Evolutionary conservation across 345 rosid species (phyloP), one percentile per base, ranked within the genome.

Genomic region (Arabidopsis suecica): DNA sequence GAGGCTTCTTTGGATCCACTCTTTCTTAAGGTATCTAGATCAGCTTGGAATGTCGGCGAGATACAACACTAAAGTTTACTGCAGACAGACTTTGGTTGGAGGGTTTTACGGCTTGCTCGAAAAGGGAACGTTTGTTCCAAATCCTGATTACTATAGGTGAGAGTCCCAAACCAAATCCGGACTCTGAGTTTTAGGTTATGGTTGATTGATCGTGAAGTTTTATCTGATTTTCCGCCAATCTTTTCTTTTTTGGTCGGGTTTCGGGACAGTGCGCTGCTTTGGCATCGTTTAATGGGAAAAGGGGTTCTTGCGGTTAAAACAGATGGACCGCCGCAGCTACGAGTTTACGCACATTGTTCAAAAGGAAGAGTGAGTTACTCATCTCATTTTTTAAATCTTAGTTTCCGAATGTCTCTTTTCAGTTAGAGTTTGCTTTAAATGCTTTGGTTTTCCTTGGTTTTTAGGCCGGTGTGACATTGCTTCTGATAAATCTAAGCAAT

Each of bases 281-380:
- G 99, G 99, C 97, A 93, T 82, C 96, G 84, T 42, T 89, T 95
- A 38, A 95, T 95, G 97, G 99, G 99, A 6, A 95, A 83, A 83
- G 88, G 86, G 0, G 98, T 91, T 70, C 87, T 95, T 65, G 78
- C 81, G 14, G 87, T 89, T 51, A 81, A 72, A 6, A 83, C 78
- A 3, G 72, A 87, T 65, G 87, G 86, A 47, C 86, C 90, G 1
- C 80, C 94, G 1, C 79, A 69, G 66, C 84, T 95, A 65, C 96
- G 98, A 28, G 71, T 84, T 61, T 95, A 93, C 48, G 97, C 96
- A 6, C 98, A 95, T 82, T 95, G 99, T 65, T 87, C 97, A 0
- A 90, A 87, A 87, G 98, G 93, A 86, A 86, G 91, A 84, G 99
- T 93, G 84, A 87, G 97, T 78, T 48, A 36, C 14, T 50, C 34